A percentile compares a stretch with the other conserved stretches of the same genome.
Conservation (phyloP, 2,329 filamentous ascomycete species). For the Ambrosiella cleistominuta region DNA sequence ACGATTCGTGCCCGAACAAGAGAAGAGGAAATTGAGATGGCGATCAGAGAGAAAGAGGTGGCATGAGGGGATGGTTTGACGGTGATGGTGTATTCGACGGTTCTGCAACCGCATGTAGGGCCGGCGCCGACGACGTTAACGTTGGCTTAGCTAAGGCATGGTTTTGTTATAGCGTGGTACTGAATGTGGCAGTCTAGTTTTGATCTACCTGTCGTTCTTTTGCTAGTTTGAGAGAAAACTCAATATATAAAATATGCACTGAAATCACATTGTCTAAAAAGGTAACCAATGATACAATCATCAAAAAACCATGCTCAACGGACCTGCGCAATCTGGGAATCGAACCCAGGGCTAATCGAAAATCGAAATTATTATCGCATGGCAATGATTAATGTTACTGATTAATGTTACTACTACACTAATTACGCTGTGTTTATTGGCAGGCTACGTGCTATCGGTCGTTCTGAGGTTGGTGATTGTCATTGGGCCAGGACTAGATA, state of each 20-base stretch:
- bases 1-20: background rate
- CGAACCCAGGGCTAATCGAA: background rate
- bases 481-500: background rate
- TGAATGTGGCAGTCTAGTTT: no score
- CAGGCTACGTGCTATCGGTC: background rate
- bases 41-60: background rate
- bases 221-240: no score
- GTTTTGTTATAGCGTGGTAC: no score
- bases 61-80: background rate
- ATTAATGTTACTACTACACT: constrained; percentile 1
- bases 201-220: no score
- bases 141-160: no score
- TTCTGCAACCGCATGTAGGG: background rate
- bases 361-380: background rate
- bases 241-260: no score
- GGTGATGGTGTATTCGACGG: background rate
- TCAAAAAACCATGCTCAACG: background rate
- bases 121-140: background rate
- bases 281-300: background rate
- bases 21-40: background rate
- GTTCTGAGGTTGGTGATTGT: background rate
- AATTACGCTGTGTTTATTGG: background rate
- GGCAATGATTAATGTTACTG: background rate
- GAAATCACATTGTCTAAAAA: no score
- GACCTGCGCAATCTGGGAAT: constrained; percentile 18